These are phyloP conservation scores for Xylariomycetidae sp. DNA, from an alignment of 2,329 filamentous ascomycete species.

Conservation along the genomic window DNA sequence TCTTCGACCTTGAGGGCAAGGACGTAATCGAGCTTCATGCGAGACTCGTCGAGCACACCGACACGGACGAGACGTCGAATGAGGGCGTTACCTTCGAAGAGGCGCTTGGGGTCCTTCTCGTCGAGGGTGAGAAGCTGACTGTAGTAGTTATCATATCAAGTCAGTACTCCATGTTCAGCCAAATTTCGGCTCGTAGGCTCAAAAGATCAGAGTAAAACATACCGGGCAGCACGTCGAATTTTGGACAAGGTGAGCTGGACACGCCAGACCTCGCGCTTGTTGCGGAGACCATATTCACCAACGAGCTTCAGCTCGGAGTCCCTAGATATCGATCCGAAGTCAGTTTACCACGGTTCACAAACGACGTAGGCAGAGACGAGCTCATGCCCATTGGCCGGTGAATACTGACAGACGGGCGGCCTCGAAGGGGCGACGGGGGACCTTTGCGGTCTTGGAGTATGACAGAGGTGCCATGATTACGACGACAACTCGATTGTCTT, in stretches of 20 bases:
- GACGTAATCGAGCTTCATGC: constrained; percentile 99
- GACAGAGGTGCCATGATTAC: constrained; percentile 52
- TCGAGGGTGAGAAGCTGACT: constrained; percentile 99
- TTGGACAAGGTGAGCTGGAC: constrained; percentile 99
- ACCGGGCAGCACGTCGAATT: constrained; percentile 99
- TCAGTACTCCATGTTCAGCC: no score
- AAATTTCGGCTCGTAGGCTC: no score
- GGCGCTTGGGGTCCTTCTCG: constrained; percentile 99
- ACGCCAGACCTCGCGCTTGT: constrained; percentile 99
- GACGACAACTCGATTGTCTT: constrained; percentile 31
- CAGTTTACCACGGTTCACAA: constrained; percentile 66
- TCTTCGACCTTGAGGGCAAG: constrained; percentile 98
- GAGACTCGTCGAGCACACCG: constrained; percentile 98
- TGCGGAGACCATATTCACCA: constrained; percentile 98
- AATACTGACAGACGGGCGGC: constrained; percentile 98
- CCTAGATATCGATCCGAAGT: constrained; percentile 62
- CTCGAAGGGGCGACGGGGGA: constrained; percentile 97
- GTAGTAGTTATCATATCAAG: no score
- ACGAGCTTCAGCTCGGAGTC: constrained; percentile 99
- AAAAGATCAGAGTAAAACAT: no score
- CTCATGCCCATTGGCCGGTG: constrained; percentile 96
- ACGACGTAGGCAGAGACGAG: constrained; percentile 97
- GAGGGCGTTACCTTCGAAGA: constrained; percentile 99
- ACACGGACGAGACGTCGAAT: constrained; percentile 99
- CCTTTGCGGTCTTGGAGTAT: constrained; percentile 99